A percentile compares a stretch with the other conserved stretches of the same genome.
These are phyloP conservation scores for Luzula sylvatica DNA, from an alignment of 176 grass and related monocot genomes.

Conservation along the genomic window DNA sequence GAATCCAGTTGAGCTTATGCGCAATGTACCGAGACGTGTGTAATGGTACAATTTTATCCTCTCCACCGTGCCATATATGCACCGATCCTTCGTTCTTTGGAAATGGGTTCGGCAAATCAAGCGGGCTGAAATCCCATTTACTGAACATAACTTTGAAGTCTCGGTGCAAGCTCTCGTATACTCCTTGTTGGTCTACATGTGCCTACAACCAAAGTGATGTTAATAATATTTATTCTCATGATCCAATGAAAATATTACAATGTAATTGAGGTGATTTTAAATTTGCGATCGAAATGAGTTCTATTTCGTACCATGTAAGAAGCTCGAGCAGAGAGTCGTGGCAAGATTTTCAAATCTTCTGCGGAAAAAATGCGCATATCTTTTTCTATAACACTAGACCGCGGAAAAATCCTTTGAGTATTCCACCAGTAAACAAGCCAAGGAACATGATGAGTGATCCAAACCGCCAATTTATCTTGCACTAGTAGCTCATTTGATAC, in stretches of 20 bases:
- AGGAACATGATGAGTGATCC: slow-evolving; percentile 56
- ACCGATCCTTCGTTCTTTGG: slow-evolving; percentile 35
- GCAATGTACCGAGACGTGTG: slow-evolving; percentile 45
- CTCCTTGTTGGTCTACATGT: slow-evolving; percentile 54
- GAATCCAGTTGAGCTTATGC: slow-evolving; percentile 51
- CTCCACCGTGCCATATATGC: slow-evolving; percentile 72
- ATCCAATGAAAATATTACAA: too few species aligned
- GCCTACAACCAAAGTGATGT: slow-evolving; percentile 19
- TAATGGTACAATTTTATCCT: slow-evolving; percentile 50
- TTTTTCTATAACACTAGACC: slow-evolving; percentile 43
- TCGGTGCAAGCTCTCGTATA: slow-evolving; percentile 44
- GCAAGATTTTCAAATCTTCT: slow-evolving; percentile 36
- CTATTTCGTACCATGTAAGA: slow-evolving; percentile 9
- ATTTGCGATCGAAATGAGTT: too few species aligned
- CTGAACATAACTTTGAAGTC: slow-evolving; percentile 76
- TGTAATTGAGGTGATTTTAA: too few species aligned
- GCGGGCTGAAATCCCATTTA: slow-evolving; percentile 53
- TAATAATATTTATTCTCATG: neutral
- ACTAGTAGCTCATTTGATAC: slow-evolving; percentile 49
- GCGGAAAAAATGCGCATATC: slow-evolving; percentile 29
- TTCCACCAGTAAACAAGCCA: slow-evolving; percentile 97
- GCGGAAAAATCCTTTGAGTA: slow-evolving; percentile 51
- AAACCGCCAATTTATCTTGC: slow-evolving; percentile 54
- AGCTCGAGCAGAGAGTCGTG: slow-evolving; percentile 20
- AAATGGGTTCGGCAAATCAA: slow-evolving; percentile 60